Base-by-base conservation (phyloP, 2,329 filamentous ascomycete species). In the Cercospora brassicicola region DNA sequence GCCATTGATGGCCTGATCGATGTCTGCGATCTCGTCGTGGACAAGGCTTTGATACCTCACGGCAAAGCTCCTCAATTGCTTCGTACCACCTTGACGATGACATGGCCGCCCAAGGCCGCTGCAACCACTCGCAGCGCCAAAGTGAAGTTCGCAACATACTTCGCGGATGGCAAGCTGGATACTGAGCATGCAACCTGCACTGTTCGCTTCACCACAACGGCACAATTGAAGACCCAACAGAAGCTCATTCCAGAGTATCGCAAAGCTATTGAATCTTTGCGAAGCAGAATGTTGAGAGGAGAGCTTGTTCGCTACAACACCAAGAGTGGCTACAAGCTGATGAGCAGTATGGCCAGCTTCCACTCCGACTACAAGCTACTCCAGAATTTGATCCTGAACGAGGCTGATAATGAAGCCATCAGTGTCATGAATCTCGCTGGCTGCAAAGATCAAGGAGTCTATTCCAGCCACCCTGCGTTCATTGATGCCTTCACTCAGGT, bases 401-500 rank as follows among this genome's bases (percentile, higher is more conserved):
- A 65, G 23, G 56, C 13, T 15, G 48, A 62, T 6, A 57, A 65
- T 20, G 62, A 65, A 26, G 62, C 66, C 4, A 42, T 48, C 26
- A 20, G 53, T 23, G 26, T 42, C 10, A 56, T 65, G 39, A 48
- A 48, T 20, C 62, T 67, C 26, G 23, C n/a, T 4, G 42, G 15
- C 39, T 30, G 30, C 42, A 26, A n/a, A 36, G 65, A 33, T 57
- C 30, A 13, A 62, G 39, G 53, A 10, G 53, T 56, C 3, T 56
- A 56, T 31, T 18, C 39, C 18, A 55, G 64, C 15, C 69, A 69
- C 15, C 69, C 68, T n/a, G 71, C 67, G 2, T 76, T 73, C 64
- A 79, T 81, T 45, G 80, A 82, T 70, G 78, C 77, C 59, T 70
- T 79, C 11, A 75, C 75, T 30, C 79, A 80, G 56, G 65, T 80